phyloP scores from a whole-genome alignment of 2,329 filamentous ascomycete species.

The Diaporthe ilicicola region DNA sequence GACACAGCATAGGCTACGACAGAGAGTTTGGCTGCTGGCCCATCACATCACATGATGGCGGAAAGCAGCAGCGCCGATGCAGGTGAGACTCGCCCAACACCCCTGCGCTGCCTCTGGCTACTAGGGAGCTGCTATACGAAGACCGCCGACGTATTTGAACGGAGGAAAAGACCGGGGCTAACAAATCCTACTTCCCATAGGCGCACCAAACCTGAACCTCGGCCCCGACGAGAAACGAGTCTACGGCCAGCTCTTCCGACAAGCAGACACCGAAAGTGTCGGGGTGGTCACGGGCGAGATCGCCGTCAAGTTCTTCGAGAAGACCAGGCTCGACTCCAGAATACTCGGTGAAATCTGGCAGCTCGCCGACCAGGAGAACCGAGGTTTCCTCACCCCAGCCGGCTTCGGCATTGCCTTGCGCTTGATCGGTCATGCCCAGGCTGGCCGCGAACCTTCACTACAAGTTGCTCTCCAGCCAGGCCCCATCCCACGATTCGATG shows the following conservation, averaged over 20 bases:
- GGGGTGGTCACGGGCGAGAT: conserved; percentile 96
- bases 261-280: conserved; percentile 89
- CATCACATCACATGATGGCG: conserved; percentile 25
- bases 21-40: neutral
- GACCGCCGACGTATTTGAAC: neutral
- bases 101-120: neutral
- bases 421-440: conserved; percentile 95
- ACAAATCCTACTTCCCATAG: conserved; percentile 43
- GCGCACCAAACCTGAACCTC: conserved; percentile 79
- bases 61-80: conserved; percentile 32
- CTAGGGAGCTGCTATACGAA: neutral
- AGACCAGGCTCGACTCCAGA: conserved; percentile 86
- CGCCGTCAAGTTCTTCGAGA: conserved; percentile 97
- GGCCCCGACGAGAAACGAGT: conserved; percentile 91
- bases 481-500: conserved; percentile 93
- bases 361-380: conserved; percentile 96
- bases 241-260: conserved; percentile 91
- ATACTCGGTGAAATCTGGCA: conserved; percentile 97
- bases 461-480: conserved; percentile 86
- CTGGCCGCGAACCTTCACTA: conserved; percentile 79
- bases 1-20: neutral
- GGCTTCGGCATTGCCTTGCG: conserved; percentile 94
- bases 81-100: conserved; percentile 19
- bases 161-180: neutral
- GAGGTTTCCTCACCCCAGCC: conserved; percentile 88